Conservation (phyloP, 306 rosid genomes). For the Lathyrus sativus region DNA sequence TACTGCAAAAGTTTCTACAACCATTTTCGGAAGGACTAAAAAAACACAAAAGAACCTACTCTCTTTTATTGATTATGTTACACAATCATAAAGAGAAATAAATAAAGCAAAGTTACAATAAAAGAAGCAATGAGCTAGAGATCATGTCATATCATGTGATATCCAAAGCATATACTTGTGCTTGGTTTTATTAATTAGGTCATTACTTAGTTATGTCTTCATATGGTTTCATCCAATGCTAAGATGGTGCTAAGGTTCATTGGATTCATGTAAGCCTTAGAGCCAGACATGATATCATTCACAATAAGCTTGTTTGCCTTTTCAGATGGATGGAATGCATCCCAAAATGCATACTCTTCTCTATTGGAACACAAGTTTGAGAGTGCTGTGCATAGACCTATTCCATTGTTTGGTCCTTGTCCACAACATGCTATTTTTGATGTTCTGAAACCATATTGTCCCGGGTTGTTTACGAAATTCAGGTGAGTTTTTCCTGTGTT, state of each 20-base stretch:
- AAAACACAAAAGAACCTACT: neutral
- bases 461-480: constrained; percentile 57
- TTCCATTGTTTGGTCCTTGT: constrained; percentile 79
- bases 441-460: constrained; percentile 56
- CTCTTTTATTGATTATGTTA: constrained; percentile 12
- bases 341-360: constrained; percentile 72
- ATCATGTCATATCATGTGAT: neutral
- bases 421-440: constrained; percentile 80
- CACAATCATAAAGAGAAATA: constrained; percentile 4
- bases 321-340: constrained; percentile 77
- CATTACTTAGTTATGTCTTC: neutral
- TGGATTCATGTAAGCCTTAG: constrained; percentile 62
- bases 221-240: constrained; percentile 52
- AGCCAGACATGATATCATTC: constrained; percentile 49
- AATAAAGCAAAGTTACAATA: constrained; percentile 18
- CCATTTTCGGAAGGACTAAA: too few species aligned
- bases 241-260: constrained; percentile 80
- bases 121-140: neutral
- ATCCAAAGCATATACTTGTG: neutral
- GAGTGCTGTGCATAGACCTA: constrained; percentile 65
- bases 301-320: constrained; percentile 58
- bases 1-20: too few species aligned
- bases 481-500: constrained; percentile 48
- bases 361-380: constrained; percentile 68
- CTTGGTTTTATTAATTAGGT: constrained; percentile 29